Conservation (phyloP, 768 basidiomycete species). For the Pisolithus marmoratus region DNA sequence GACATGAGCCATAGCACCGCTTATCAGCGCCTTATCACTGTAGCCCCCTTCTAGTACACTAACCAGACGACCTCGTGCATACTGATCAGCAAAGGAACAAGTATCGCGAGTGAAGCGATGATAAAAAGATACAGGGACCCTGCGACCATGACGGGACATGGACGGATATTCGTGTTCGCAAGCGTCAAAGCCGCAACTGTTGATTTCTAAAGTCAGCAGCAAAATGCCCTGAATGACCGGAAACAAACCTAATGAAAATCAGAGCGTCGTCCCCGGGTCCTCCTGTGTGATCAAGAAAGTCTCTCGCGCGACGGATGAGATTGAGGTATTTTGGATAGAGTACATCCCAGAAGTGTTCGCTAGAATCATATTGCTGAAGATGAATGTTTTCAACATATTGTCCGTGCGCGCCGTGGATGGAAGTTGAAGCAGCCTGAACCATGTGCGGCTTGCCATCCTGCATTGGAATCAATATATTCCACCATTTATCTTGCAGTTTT, state of each 20-base stretch:
- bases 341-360: conserved; percentile 68
- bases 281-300: conserved; percentile 66
- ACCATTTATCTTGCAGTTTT: neutral
- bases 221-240: neutral
- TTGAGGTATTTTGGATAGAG: conserved; percentile 62
- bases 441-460: conserved; percentile 77
- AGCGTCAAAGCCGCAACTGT: conserved; percentile 91
- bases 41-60: conserved; percentile 96
- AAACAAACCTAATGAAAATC: conserved; percentile 77
- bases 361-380: conserved; percentile 63
- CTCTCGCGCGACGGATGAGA: conserved; percentile 60
- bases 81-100: conserved; percentile 53
- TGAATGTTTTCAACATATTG: conserved; percentile 88
- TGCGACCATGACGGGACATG: conserved; percentile 91
- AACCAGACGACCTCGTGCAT: conserved; percentile 65
- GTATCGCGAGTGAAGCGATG: conserved; percentile 75
- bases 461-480: neutral
- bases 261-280: conserved; percentile 64
- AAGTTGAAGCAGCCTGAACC: conserved; percentile 84
- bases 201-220: neutral
- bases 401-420: conserved; percentile 72
- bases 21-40: conserved; percentile 81
- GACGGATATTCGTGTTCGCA: conserved; percentile 84
- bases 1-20: conserved; percentile 79
- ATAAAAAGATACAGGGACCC: conserved; percentile 84